Evolutionary conservation across 495 filamentous ascomycete genomes (phyloP).

Genomic region (Podospora didyma): DNA sequence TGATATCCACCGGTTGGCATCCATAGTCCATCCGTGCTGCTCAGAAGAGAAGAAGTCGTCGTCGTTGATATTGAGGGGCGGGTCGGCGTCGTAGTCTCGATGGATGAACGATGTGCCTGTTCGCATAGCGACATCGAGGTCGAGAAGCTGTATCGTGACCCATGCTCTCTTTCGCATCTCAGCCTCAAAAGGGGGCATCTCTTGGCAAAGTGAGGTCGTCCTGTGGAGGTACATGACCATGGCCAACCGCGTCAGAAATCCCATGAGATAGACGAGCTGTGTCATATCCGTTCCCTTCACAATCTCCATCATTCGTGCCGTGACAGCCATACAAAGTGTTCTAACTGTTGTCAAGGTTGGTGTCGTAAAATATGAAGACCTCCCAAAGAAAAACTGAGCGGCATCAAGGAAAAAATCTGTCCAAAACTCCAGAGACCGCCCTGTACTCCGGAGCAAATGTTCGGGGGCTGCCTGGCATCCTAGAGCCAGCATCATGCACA

Average conservation of each 20-base stretch:
- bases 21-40: slow-evolving; percentile 18
- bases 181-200: slow-evolving; percentile 37
- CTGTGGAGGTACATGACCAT: slow-evolving; percentile 24
- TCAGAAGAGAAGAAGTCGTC: slow-evolving; percentile 10
- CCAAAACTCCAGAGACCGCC: slow-evolving; percentile 12
- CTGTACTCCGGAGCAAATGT: slow-evolving; percentile 13
- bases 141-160: slow-evolving; percentile 35
- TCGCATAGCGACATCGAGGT: slow-evolving; percentile 34
- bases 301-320: slow-evolving; percentile 22
- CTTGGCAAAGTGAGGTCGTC: slow-evolving; percentile 27
- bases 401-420: slow-evolving; percentile 21
- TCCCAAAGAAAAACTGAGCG: slow-evolving; percentile 21
- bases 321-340: slow-evolving; percentile 17
- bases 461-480: slow-evolving; percentile 16
- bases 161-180: slow-evolving; percentile 44
- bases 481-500: slow-evolving; percentile 25
- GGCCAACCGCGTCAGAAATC: slow-evolving; percentile 14
- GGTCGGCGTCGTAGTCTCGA: slow-evolving; percentile 14
- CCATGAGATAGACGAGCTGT: slow-evolving; percentile 22
- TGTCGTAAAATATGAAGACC: slow-evolving; percentile 10
- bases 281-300: slow-evolving; percentile 14
- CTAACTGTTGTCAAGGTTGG: slow-evolving; percentile 19
- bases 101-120: slow-evolving; percentile 26
- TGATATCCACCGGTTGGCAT: background rate
- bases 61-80: slow-evolving; percentile 20